Evolutionary conservation across 805 yeast species (phyloP).

Genomic region (Spathaspora passalidarum): DNA sequence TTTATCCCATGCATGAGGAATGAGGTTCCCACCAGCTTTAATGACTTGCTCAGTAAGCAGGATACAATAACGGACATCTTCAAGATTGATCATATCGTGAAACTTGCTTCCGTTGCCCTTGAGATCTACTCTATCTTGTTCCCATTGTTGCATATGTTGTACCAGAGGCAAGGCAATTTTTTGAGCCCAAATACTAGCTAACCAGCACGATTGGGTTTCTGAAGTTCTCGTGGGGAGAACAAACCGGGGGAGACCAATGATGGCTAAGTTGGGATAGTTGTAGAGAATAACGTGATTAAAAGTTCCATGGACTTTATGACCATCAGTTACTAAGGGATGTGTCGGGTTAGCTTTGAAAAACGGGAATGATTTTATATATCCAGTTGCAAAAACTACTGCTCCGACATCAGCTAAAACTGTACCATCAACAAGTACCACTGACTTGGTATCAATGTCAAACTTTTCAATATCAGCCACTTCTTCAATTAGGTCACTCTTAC

Average conservation of each 20-base stretch:
- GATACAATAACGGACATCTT: constrained; percentile 56
- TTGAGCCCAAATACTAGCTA: constrained; percentile 42
- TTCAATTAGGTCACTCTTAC: constrained; percentile 37
- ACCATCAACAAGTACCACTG: constrained; percentile 25
- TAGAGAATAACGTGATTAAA: constrained; percentile 47
- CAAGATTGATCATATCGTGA: constrained; percentile 47
- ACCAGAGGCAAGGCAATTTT: constrained; percentile 38
- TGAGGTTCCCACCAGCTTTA: constrained; percentile 41
- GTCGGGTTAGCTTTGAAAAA: constrained; percentile 20
- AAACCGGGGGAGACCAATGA: constrained; percentile 41
- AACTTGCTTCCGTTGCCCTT: constrained; percentile 21
- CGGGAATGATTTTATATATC: constrained; percentile 36
- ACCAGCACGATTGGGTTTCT: constrained; percentile 46
- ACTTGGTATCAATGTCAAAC: constrained; percentile 27
- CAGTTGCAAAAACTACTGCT: constrained; percentile 34
- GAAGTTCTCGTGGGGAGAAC: constrained; percentile 51
- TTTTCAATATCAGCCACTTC: constrained; percentile 43
- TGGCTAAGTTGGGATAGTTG: constrained; percentile 43
- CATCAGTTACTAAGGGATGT: constrained; percentile 26
- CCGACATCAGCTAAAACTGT: constrained; percentile 22
- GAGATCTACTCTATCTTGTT: constrained; percentile 22
- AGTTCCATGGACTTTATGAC: constrained; percentile 34
- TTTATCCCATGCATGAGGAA: constrained; percentile 53
- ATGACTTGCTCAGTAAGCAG: constrained; percentile 23
- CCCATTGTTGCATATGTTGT: constrained; percentile 32